Percentiles rank a stretch among this genome's conserved stretches.
Conservation (phyloP, 345 rosid species). For the Turnera subulata region DNA sequence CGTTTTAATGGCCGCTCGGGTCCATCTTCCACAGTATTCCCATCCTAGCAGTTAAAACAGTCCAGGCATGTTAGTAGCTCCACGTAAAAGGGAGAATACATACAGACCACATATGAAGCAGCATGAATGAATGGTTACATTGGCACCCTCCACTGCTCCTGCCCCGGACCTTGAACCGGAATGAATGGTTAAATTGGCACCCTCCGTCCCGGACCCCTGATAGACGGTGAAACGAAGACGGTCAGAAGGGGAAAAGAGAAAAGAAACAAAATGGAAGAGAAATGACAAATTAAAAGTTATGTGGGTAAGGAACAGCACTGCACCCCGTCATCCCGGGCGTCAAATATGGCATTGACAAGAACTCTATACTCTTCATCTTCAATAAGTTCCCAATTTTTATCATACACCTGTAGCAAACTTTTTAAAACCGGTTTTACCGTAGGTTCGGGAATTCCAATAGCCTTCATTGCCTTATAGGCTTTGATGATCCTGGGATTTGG, state of each 20-base stretch:
- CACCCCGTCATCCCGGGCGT: conserved; percentile 66
- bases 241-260: neutral
- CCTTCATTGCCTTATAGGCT: conserved; percentile 70
- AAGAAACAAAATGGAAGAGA: neutral
- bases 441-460: conserved; percentile 46
- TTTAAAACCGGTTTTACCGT: conserved; percentile 72
- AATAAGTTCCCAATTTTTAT: conserved; percentile 80
- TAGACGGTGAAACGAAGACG: conserved; percentile 2
- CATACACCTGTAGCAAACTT: conserved; percentile 57
- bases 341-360: conserved; percentile 87
- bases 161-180: no score
- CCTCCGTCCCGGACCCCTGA: neutral
- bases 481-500: conserved; percentile 44
- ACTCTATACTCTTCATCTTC: conserved; percentile 81
- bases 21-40: conserved; percentile 45
- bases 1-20: conserved; percentile 69
- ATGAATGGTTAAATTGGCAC: no score
- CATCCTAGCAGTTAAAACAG: conserved; percentile 30
- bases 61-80: conserved; percentile 4
- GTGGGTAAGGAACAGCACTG: neutral
- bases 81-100: neutral
- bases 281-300: neutral
- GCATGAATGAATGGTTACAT: conserved; percentile 31
- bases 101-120: conserved; percentile 1
- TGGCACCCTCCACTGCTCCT: conserved; percentile 14